Conservation (phyloP, 345 rosid genomes). For the Cochlearia excelsa region DNA sequence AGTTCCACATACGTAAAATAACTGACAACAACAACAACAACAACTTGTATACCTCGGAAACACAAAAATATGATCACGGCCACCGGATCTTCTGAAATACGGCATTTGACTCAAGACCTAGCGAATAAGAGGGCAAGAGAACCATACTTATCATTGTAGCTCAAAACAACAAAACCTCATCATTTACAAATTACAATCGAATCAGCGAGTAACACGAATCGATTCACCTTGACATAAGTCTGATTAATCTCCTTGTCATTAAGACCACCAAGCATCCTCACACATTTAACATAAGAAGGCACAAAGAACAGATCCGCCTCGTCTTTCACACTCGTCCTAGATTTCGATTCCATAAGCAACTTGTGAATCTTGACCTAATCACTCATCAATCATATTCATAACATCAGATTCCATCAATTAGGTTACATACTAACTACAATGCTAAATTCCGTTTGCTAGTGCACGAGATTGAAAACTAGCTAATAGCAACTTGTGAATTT, state of each 20-base stretch:
- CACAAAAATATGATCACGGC: slow-evolving; percentile 92
- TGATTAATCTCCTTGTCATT: slow-evolving; percentile 86
- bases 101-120: slow-evolving; percentile 95
- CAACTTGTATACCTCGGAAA: slow-evolving; percentile 70
- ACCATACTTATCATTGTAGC: not conserved
- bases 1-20: not conserved
- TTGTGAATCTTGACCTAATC: too few species aligned
- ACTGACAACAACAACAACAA: not conserved
- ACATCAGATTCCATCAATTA: slow-evolving; percentile 1
- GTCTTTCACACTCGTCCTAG: slow-evolving; percentile 24
- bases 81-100: slow-evolving; percentile 80
- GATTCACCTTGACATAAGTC: slow-evolving; percentile 73
- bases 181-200: not conserved
- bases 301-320: slow-evolving; percentile 95
- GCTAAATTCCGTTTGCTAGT: too few species aligned
- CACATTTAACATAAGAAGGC: slow-evolving; percentile 86
- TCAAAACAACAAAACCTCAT: not conserved
- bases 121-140: not conserved
- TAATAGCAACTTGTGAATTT: too few species aligned
- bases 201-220: slow-evolving; percentile 1
- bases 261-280: slow-evolving; percentile 89
- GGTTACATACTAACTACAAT: too few species aligned
- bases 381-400: slow-evolving; percentile 19
- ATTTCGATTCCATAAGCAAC: too few species aligned
- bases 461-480: too few species aligned